Evolutionary conservation across 2,329 filamentous ascomycete species (phyloP).

Genomic region (Fusarium sp.): DNA sequence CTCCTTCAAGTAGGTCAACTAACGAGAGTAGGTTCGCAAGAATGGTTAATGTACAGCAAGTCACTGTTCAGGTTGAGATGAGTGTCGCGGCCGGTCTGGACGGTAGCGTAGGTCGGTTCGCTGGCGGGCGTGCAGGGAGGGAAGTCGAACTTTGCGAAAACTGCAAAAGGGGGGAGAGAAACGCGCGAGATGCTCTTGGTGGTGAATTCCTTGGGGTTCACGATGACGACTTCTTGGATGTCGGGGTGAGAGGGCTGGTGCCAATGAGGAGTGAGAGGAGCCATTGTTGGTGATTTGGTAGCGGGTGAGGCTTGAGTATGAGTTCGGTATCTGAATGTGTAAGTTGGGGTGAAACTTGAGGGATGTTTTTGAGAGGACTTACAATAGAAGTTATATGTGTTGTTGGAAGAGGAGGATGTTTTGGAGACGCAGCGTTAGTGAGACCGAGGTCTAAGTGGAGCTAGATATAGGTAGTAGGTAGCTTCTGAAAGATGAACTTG

Average conservation of each 20-base stretch:
- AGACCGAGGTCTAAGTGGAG: slow-evolving; percentile 27
- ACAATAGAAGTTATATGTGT: not conserved
- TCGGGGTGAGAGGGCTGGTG: slow-evolving; percentile 66
- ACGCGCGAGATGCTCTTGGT: slow-evolving; percentile 67
- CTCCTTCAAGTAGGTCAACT: slow-evolving; percentile 46
- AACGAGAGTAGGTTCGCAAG: slow-evolving; percentile 70
- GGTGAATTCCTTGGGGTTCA: slow-evolving; percentile 62
- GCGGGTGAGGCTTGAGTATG: slow-evolving; percentile 1
- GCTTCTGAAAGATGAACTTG: not conserved
- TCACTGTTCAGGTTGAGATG: slow-evolving; percentile 73
- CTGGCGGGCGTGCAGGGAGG: slow-evolving; percentile 66
- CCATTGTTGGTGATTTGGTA: slow-evolving; percentile 50
- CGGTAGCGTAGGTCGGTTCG: slow-evolving; percentile 69
- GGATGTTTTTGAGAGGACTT: not conserved
- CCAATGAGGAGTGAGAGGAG: slow-evolving; percentile 67
- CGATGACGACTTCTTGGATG: slow-evolving; percentile 62
- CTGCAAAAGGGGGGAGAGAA: slow-evolving; percentile 65
- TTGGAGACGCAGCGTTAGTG: not conserved
- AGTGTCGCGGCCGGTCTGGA: slow-evolving; percentile 63
- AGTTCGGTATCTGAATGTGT: not conserved
- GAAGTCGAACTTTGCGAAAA: slow-evolving; percentile 72
- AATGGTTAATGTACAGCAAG: slow-evolving; percentile 73
- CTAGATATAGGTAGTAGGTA: not conserved
- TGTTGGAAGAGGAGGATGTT: not conserved
- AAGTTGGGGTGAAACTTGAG: not conserved